A percentile compares a stretch with the other conserved stretches of the same genome.
Conservation (phyloP, 73 alveolate genomes). For the Urostyla sp. region DNA sequence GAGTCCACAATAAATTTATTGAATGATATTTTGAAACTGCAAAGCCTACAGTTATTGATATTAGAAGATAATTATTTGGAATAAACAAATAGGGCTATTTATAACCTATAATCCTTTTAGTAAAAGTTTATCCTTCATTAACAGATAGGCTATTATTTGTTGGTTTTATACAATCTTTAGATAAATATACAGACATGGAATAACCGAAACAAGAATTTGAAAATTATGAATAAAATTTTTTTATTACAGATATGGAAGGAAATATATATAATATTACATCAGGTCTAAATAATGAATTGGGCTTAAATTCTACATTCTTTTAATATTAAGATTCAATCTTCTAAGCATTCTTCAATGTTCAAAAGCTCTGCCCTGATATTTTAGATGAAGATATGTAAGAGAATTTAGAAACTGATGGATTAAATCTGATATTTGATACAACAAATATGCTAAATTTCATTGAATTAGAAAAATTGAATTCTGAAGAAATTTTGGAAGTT, state of each 20-base stretch:
- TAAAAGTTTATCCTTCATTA: conserved; percentile 43
- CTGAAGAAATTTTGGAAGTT: conserved; percentile 35
- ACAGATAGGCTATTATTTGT: conserved; percentile 14
- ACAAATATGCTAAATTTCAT: conserved; percentile 4
- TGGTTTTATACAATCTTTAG: conserved; percentile 43
- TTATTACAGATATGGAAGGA: conserved; percentile 31
- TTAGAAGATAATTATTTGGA: conserved; percentile 26
- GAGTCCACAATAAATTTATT: conserved; percentile 39
- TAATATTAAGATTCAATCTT: conserved; percentile 35
- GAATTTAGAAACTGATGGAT: conserved; percentile 21
- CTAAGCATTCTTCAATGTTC: not conserved
- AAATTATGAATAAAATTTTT: conserved; percentile 2
- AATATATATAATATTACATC: conserved; percentile 29
- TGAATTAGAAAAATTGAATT: conserved; percentile 14
- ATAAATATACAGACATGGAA: conserved; percentile 4
- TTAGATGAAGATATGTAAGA: not conserved
- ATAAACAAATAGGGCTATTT: conserved; percentile 3
- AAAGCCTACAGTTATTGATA: conserved; percentile 52
- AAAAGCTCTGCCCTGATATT: conserved; percentile 39
- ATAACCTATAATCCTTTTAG: conserved; percentile 20
- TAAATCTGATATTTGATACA: not conserved
- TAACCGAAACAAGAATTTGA: conserved; percentile 1
- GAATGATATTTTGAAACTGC: conserved; percentile 60
- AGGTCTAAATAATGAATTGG: conserved; percentile 33
- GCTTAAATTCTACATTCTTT: conserved; percentile 32